Evolutionary conservation across 2,329 filamentous ascomycete species (phyloP), one percentile per base, ranked within the genome.

Genomic region (Cytospora paraplurivora): DNA sequence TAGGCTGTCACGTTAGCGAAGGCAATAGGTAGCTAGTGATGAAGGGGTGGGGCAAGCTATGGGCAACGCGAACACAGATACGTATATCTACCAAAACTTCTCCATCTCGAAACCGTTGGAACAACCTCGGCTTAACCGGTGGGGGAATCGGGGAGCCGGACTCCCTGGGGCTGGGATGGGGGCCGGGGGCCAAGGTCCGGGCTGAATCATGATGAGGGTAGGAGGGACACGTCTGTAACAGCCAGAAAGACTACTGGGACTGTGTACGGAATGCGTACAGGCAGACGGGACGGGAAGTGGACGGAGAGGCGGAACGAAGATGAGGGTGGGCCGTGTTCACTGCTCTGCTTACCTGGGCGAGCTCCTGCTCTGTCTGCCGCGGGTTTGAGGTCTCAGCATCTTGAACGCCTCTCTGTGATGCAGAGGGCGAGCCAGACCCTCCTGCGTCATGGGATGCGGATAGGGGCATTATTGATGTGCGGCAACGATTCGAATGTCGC

Each of bases 1-100:
- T 74, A 69, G 69, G 73, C 65, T 68, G 37, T 21, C 19, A 38
- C 52, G 62, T 63, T 55, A 63, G 64, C 59, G 62, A 67, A 62
- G 62, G 58, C 52, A 41, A 34, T 49, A 3, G 37, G 41, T n/a
- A n/a, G 15, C 54, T 12, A 19, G 19, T 59, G 60, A 34, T 47
- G 8, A 10, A 47, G 44, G 44, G n/a, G 44, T 47, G 44, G 44
- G 44, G 44, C 44, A 47, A n/a, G 44, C 8, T 11, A 21, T 49
- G 33, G 58, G 62, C 33, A 35, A 35, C 7, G 32, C 32, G 41
- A 37, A 44, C 33, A 57, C 38, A 27, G 54, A 27, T 27, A 53
- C n/a, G 38, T 56, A 17, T 13, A 44, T 34, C 21, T 19, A 33
- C n/a, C 35, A 21, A 1, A 21, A 21, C 35, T 38, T 38, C n/a